Evolutionary conservation across 305 asterid species (phyloP), one percentile per base, ranked within the genome.

Genomic region (Fraxinus angustifolia): DNA sequence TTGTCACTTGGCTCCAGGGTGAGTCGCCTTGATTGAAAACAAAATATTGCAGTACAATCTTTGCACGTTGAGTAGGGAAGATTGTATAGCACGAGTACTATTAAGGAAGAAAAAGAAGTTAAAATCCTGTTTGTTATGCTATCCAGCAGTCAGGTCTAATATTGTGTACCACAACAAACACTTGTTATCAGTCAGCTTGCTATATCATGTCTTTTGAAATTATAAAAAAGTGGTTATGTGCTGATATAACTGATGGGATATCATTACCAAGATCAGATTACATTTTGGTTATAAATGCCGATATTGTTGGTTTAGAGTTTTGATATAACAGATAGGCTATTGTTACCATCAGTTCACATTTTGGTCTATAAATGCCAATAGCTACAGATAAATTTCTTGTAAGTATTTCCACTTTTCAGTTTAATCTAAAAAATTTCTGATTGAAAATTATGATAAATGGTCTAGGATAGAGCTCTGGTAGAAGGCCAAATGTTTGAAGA

Each of bases 391-490:
- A 8, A 60, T 8, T 60, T 21, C 14, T 19, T 19, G 12, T 0
- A 21, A 60, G 31, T 72, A 50, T 14, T 67, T 36, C 76, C 78
- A 11, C 26, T 50, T 34, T 70, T 62, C 56, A 79, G 56, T 56
- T 17, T 35, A 73, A 19, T 73, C 73, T 79, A 28, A 76, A 82
- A 62, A 62, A 31, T 65, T 74, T 76, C 79, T 85, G 53, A 84
- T 78, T 58, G 81, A 76, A 79, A 79, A 76, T 62, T 60, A 33
- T 83, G 82, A n/a, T 70, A 70, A 78, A 80, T 79, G 85, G 65
- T 86, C 74, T 82, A 96, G 99, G 99, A 96, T 87, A 90, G 85
- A 87, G 93, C 91, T 84, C 81, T 91, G 84, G 81, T 90, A 82
- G 94, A 93, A 89, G 83, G 79, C 79, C 86, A 75, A 34, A 71